Percentiles rank a stretch among this genome's conserved stretches.
phyloP scores from a whole-genome alignment of 2,329 filamentous ascomycete species.

The Clonostachys rosea region DNA sequence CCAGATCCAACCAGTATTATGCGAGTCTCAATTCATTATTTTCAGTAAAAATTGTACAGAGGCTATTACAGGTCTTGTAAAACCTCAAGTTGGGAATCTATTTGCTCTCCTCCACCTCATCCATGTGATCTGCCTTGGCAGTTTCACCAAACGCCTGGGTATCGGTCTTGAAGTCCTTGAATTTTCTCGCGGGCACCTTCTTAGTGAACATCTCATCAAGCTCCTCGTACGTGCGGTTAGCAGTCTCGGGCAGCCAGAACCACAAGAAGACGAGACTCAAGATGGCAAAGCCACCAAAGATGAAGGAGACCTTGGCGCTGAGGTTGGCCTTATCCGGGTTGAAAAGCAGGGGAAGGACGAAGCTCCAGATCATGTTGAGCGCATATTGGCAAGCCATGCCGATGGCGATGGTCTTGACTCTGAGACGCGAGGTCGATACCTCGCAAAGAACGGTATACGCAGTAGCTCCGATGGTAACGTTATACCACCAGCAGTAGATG shows the following conservation, averaged over 20 bases:
- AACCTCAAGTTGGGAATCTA: too few relatives aligned
- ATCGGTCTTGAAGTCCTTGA: slow-evolving; percentile 1
- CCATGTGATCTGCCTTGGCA: too few relatives aligned
- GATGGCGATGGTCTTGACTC: slow-evolving; percentile 28
- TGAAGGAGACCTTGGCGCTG: slow-evolving; percentile 30
- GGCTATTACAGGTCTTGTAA: too few relatives aligned
- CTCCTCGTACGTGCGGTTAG: slow-evolving; percentile 25
- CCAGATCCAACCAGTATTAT: too few relatives aligned
- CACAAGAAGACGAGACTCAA: slow-evolving; percentile 15
- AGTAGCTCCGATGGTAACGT: slow-evolving; percentile 34
- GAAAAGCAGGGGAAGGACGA: slow-evolving; percentile 36
- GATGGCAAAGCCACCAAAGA: slow-evolving; percentile 25
- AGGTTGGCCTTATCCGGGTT: slow-evolving; percentile 30
- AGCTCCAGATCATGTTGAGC: slow-evolving; percentile 31
- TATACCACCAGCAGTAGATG: slow-evolving; percentile 32
- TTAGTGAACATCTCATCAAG: slow-evolving; percentile 25
- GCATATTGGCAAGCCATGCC: slow-evolving; percentile 29
- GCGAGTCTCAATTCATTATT: too few relatives aligned
- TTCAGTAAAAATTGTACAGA: too few relatives aligned
- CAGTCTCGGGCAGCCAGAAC: slow-evolving; percentile 26
- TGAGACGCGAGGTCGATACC: slow-evolving; percentile 26
- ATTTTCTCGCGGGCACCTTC: slow-evolving; percentile 17
- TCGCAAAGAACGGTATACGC: slow-evolving; percentile 37
- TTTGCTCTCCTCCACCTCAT: too few relatives aligned
- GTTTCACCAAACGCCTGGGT: too few relatives aligned